Conservation (phyloP, 116 monocot species). For the Trichopus zeylanicus region DNA sequence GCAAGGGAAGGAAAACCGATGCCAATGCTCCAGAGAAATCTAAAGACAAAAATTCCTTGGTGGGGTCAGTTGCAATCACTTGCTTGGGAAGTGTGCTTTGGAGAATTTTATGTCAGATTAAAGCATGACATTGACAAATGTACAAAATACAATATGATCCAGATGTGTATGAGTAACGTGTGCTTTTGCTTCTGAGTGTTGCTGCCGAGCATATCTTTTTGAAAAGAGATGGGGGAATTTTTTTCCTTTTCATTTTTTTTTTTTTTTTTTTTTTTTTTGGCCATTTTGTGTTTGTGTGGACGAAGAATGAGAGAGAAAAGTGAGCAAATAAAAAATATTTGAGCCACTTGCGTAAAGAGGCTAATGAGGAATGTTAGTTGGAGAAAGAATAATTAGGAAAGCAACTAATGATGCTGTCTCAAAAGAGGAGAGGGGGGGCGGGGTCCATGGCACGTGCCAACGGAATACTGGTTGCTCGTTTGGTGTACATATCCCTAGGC, state of each 20-base stretch:
- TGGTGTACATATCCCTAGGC: neutral
- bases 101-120: slow-evolving; percentile 7
- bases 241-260: neutral
- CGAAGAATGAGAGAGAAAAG: neutral
- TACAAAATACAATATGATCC: too few species aligned
- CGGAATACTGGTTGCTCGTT: neutral
- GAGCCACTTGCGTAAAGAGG: neutral
- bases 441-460: neutral
- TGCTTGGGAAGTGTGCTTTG: slow-evolving; percentile 12
- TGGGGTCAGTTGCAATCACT: slow-evolving; percentile 9
- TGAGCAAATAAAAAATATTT: neutral
- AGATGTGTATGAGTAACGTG: too few species aligned
- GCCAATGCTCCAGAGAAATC: neutral
- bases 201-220: neutral
- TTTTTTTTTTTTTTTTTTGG: neutral
- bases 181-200: too few species aligned
- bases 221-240: neutral
- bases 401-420: neutral
- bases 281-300: too few species aligned
- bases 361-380: neutral
- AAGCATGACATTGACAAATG: neutral
- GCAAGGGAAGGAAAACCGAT: too few species aligned
- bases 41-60: neutral
- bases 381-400: neutral
- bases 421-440: neutral